Base-by-base conservation (phyloP, 2,329 filamentous ascomycete species). In the Scortechinia acanthostroma region DNA sequence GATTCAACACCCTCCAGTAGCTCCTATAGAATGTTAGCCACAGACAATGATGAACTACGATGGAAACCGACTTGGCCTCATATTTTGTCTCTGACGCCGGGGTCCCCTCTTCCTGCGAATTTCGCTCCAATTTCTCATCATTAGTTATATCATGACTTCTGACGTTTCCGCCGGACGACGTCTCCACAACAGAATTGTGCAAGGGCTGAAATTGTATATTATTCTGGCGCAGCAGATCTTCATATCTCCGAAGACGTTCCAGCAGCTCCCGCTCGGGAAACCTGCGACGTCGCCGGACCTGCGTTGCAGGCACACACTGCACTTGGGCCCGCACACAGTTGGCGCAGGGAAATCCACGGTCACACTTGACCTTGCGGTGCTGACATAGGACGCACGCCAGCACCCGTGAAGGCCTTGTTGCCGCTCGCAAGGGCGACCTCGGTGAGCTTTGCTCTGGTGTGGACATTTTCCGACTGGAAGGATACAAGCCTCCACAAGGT, bases 301-400 rank as follows among this genome's bases (percentile, higher is more conserved):
- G 67, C 56, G 78, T 61, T 52, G 78, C 65, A 54, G 77, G 65
- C 50, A 76, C 62, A 57, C 81, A 89, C 51, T 86, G 75, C 22
- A 73, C 73, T 19, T 70, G 64, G 44, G 76, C 73, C 60, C 76
- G 83, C 57, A 79, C 66, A 56, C 85, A 88, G 61, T 84, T 83
- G 53, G 74, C 69, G 56, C 86, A 89, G 15, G 85, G 85, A 60
- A 81, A 81, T 52, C 74, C 77, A 61, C 83, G 84, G 60, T 88
- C 80, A 61, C 86, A 89, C 48, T 81, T 81, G 35, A 89, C 75
- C 59, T 89, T 89, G 49, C 84, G 78, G 58, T 86, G 83, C 58
- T 90, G 85, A 56, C 87, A 91, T 17, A 82, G 70, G 14, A 88
- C 72, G 55, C 87, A 91, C 1, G 76, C 67, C 22, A 73, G 65